phyloP scores from a whole-genome alignment of 1,284 basidiomycete genomes.

The Melampsora americana region DNA sequence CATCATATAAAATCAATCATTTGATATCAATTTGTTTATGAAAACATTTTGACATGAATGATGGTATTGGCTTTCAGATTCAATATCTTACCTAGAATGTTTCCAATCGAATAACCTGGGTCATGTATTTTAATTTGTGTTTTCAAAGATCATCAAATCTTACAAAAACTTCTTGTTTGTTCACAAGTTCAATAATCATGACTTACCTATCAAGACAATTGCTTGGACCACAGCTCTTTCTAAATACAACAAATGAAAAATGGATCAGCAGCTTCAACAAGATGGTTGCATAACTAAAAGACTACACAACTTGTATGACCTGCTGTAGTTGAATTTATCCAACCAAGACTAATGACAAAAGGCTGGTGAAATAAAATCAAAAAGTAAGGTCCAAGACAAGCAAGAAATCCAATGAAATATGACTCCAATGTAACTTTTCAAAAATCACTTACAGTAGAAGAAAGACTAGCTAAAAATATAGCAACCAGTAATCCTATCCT shows the following conservation, averaged over 20 bases:
- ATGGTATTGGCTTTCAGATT: no score
- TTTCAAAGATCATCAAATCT: no score
- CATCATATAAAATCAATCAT: not conserved
- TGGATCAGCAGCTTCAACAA: not conserved
- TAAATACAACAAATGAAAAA: not conserved
- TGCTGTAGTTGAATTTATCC: not conserved
- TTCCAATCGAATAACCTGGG: not conserved
- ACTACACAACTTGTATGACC: constrained; percentile 17
- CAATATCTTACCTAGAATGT: constrained; percentile 9
- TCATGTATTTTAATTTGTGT: not conserved
- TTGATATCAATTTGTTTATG: not conserved
- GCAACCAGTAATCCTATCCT: not conserved
- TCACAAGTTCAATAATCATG: not conserved
- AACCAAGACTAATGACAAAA: constrained; percentile 1
- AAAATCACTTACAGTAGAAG: not conserved
- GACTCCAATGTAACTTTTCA: not conserved
- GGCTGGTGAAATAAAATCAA: not conserved
- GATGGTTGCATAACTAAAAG: not conserved
- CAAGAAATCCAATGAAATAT: not conserved
- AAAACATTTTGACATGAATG: no score
- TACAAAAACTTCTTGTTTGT: not conserved
- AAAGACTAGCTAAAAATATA: not conserved
- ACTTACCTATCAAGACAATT: constrained; percentile 19
- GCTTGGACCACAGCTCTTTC: constrained; percentile 17
- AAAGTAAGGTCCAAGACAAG: not conserved